Conservation (phyloP, 495 filamentous ascomycete species). For the Penicillium pulvis region DNA sequence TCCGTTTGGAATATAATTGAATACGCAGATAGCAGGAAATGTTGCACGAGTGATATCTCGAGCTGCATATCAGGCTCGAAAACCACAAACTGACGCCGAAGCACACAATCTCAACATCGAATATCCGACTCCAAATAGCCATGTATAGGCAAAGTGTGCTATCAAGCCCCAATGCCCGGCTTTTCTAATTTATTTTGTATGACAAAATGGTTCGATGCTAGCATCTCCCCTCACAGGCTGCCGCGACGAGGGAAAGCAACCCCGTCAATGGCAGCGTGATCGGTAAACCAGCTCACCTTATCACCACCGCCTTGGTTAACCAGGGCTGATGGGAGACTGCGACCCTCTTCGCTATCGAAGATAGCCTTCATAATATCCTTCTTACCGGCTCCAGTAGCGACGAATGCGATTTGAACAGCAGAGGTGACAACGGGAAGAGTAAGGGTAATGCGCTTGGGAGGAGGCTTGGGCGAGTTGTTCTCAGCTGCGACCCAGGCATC, state of each 20-base stretch:
- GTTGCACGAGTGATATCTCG: background rate
- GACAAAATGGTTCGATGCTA: background rate
- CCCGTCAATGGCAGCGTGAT: constrained; percentile 77
- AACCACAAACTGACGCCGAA: background rate
- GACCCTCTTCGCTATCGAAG: constrained; percentile 76
- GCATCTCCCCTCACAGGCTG: constrained; percentile 5
- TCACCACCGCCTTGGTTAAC: constrained; percentile 83
- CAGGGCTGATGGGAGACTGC: constrained; percentile 76
- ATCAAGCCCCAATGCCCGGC: background rate
- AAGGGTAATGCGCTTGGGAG: constrained; percentile 85
- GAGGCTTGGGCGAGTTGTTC: constrained; percentile 92
- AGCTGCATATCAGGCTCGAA: background rate
- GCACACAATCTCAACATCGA: background rate
- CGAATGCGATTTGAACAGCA: constrained; percentile 81
- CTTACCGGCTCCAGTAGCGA: constrained; percentile 87
- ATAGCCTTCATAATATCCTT: constrained; percentile 89
- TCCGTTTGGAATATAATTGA: background rate
- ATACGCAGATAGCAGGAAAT: background rate
- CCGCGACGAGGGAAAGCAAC: constrained; percentile 72
- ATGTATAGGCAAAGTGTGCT: background rate
- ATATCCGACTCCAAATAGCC: background rate
- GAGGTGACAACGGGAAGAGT: constrained; percentile 87
- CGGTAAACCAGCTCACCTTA: constrained; percentile 93
- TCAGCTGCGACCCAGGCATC: constrained; percentile 92
- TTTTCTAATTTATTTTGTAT: background rate